Conservation (phyloP, 768 basidiomycete species). For the Antrodiella citrinella region DNA sequence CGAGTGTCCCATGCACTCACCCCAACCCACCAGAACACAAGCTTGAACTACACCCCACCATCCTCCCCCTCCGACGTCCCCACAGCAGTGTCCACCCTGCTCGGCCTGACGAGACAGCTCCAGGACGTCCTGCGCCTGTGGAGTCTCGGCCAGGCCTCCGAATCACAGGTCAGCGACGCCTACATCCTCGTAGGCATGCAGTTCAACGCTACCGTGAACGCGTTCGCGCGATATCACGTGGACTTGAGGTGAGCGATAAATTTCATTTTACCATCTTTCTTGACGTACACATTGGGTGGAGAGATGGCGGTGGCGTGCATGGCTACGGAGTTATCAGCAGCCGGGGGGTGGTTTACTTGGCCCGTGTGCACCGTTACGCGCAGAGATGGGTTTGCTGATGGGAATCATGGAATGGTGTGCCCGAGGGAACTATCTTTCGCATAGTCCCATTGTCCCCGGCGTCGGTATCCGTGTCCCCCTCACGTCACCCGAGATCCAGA, state of each 20-base stretch:
- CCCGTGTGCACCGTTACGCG: too few species aligned
- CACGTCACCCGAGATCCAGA: too few species aligned
- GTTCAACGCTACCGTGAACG: conserved; percentile 71
- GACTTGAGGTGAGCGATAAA: conserved; percentile 64
- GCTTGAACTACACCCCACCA: conserved; percentile 9
- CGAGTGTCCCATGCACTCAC: background rate
- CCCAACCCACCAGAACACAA: conserved; percentile 2
- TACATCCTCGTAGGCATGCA: conserved; percentile 87
- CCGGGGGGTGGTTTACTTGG: too few species aligned
- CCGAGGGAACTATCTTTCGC: too few species aligned
- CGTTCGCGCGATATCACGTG: conserved; percentile 69
- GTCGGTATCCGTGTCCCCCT: too few species aligned
- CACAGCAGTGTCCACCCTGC: conserved; percentile 53
- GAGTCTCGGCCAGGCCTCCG: conserved; percentile 49
- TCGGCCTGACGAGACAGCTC: conserved; percentile 77
- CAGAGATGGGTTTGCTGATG: too few species aligned
- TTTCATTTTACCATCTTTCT: conserved; percentile 5
- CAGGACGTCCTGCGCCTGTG: conserved; percentile 67
- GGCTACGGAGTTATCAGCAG: too few species aligned
- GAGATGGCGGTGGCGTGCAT: too few species aligned
- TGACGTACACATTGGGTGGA: background rate
- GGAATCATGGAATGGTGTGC: too few species aligned
- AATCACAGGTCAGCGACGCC: conserved; percentile 76
- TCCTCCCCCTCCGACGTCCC: conserved; percentile 38
- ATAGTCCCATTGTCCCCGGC: too few species aligned